Conservation (phyloP, 176 grass and related monocot species). For the Luzula sylvatica region DNA sequence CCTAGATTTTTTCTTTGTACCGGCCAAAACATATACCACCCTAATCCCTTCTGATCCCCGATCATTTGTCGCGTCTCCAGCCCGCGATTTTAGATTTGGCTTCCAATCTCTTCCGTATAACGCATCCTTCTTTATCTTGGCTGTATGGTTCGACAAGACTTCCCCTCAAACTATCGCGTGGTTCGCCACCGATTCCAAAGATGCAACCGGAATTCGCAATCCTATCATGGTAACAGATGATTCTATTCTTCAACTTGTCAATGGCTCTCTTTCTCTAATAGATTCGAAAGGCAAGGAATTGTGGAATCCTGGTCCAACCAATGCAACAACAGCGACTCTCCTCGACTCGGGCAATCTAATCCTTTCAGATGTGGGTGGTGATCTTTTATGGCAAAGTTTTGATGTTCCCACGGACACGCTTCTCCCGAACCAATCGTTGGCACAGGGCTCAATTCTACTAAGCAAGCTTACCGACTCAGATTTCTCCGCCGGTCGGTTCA, state of each 20-base stretch:
- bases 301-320: neutral
- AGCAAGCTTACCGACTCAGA: conserved; percentile 13
- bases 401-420: neutral
- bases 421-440: conserved; percentile 6
- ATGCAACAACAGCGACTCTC: conserved; percentile 1
- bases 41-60: neutral
- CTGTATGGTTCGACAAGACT: conserved; percentile 26
- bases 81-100: conserved; percentile 33
- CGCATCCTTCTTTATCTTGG: conserved; percentile 27
- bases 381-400: conserved; percentile 14
- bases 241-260: conserved; percentile 8
- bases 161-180: conserved; percentile 20
- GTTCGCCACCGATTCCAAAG: conserved; percentile 14
- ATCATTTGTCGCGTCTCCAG: conserved; percentile 16
- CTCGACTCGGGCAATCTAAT: conserved; percentile 9
- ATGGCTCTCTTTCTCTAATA: neutral
- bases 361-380: neutral
- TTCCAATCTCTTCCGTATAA: conserved; percentile 12
- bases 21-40: no score
- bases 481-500: conserved; percentile 19
- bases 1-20: no score
- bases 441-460: neutral
- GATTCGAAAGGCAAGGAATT: neutral
- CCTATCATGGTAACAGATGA: neutral
- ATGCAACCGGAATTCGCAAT: neutral